Percentiles rank a stretch among this genome's conserved stretches.
These are phyloP conservation scores for Salvia miltiorrhiza DNA, from an alignment of 257 asterid species.

Conservation along the genomic window DNA sequence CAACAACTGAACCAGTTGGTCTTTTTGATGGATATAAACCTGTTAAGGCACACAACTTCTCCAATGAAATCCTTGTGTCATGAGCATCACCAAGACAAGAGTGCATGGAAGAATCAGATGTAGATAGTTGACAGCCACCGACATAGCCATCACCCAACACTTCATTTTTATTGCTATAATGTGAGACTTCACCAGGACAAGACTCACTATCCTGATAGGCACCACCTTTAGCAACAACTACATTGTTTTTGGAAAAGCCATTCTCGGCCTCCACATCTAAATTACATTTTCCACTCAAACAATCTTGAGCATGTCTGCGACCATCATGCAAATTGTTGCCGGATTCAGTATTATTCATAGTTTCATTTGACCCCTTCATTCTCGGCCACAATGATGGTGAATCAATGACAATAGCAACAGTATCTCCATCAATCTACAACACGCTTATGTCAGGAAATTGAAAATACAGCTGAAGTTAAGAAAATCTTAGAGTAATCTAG, in stretches of 20 bases:
- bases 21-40: constrained; percentile 61
- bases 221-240: constrained; percentile 17
- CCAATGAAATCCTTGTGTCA: constrained; percentile 37
- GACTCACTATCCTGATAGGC: constrained; percentile 14
- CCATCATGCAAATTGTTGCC: constrained; percentile 32
- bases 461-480: neutral
- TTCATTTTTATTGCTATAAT: constrained; percentile 12
- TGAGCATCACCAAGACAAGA: constrained; percentile 7
- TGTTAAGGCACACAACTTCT: constrained; percentile 41
- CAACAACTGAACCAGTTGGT: constrained; percentile 86
- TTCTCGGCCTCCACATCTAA: constrained; percentile 22
- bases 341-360: constrained; percentile 25
- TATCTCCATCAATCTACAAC: constrained; percentile 81
- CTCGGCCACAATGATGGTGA: constrained; percentile 61
- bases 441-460: constrained; percentile 22
- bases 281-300: constrained; percentile 45
- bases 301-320: constrained; percentile 21
- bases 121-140: constrained; percentile 23
- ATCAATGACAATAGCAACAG: constrained; percentile 70
- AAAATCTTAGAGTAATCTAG: neutral
- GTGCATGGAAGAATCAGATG: constrained; percentile 18
- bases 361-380: constrained; percentile 45
- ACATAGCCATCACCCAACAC: constrained; percentile 25
- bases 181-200: constrained; percentile 30
- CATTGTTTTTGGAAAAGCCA: constrained; percentile 20